These are phyloP conservation scores for Urtica urens DNA, from an alignment of 306 rosid genomes.

Conservation along the genomic window DNA sequence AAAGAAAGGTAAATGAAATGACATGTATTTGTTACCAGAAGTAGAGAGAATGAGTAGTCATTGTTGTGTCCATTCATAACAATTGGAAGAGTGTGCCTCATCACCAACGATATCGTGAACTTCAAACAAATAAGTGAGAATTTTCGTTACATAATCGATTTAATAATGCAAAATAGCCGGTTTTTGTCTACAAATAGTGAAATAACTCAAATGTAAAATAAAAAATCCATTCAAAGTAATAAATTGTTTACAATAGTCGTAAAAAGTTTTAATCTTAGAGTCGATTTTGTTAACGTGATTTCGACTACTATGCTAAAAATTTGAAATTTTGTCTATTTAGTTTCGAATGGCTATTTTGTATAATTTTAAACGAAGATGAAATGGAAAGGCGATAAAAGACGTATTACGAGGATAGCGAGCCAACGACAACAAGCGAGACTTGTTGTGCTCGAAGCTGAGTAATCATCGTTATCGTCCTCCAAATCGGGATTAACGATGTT, in stretches of 20 bases:
- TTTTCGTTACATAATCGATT: too few species aligned
- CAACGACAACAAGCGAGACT: conserved; percentile 47
- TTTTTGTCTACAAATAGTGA: too few species aligned
- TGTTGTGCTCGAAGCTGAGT: conserved; percentile 45
- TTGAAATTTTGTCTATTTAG: too few species aligned
- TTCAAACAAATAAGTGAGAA: conserved; percentile 30
- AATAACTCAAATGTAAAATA: too few species aligned
- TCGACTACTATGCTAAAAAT: too few species aligned
- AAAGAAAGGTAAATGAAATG: neutral
- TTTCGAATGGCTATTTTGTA: too few species aligned
- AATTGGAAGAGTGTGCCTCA: conserved; percentile 75
- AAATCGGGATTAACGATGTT: conserved; percentile 31
- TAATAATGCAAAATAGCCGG: too few species aligned
- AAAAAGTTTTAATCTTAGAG: too few species aligned
- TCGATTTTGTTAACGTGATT: too few species aligned
- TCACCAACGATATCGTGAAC: conserved; percentile 72
- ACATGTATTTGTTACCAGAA: conserved; percentile 42
- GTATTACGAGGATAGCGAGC: conserved; percentile 47
- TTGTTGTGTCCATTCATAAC: conserved; percentile 26
- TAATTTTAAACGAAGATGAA: neutral
- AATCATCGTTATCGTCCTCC: conserved; percentile 28
- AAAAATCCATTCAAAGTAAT: too few species aligned
- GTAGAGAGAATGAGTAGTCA: conserved; percentile 47
- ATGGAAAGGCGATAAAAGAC: neutral
- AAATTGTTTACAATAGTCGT: too few species aligned